These are phyloP conservation scores for Angomonas ambiguus DNA, from an alignment of 208 protist species.

Conservation along the genomic window DNA sequence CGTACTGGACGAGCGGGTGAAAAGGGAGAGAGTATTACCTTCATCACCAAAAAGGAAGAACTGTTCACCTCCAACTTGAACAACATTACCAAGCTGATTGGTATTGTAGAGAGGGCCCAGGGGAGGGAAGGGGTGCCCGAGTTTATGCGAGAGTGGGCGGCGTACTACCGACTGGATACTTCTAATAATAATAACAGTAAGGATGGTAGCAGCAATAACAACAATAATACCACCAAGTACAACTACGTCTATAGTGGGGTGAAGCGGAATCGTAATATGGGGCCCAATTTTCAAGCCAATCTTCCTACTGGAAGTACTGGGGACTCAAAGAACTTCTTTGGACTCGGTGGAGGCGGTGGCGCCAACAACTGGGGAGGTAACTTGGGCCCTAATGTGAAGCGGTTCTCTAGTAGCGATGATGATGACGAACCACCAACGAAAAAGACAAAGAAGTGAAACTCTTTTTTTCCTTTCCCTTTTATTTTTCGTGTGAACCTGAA, in stretches of 20 bases:
- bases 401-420: slow-evolving; percentile 20
- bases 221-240: slow-evolving; percentile 7
- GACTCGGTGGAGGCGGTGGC: slow-evolving; percentile 24
- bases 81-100: slow-evolving; percentile 55
- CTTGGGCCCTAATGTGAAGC: slow-evolving; percentile 13
- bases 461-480: slow-evolving; percentile 1
- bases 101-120: slow-evolving; percentile 53
- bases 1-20: slow-evolving; percentile 88
- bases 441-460: slow-evolving; percentile 35
- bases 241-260: background rate
- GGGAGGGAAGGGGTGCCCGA: slow-evolving; percentile 55
- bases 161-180: slow-evolving; percentile 37
- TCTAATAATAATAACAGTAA: slow-evolving; percentile 16
- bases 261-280: background rate
- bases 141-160: slow-evolving; percentile 73
- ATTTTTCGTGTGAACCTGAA: no score
- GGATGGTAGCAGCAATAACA: slow-evolving; percentile 9
- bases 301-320: background rate
- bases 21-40: slow-evolving; percentile 80
- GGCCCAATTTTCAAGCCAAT: background rate
- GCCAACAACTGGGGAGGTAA: slow-evolving; percentile 25
- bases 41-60: slow-evolving; percentile 82
- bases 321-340: slow-evolving; percentile 27
- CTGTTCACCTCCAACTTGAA: slow-evolving; percentile 88
- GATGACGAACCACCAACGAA: slow-evolving; percentile 22